Conservation (phyloP, 495 filamentous ascomycete genomes). For the Neurospora sp. region DNA sequence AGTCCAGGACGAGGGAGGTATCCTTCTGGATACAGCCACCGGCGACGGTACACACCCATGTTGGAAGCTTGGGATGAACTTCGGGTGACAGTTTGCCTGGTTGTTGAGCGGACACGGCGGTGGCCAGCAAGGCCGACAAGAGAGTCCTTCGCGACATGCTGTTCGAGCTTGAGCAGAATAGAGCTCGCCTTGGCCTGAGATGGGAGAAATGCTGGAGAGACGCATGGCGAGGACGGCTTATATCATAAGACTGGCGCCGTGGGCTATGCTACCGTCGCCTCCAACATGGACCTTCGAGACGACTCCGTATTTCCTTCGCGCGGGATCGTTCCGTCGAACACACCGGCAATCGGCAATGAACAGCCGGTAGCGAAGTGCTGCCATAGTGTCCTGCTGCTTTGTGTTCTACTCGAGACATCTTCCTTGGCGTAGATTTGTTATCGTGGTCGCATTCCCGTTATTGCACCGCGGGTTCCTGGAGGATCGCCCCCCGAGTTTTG, state of each 20-base stretch:
- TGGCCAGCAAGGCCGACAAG: slow-evolving; percentile 1
- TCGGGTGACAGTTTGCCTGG: slow-evolving; percentile 8
- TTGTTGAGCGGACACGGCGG: slow-evolving; percentile 8
- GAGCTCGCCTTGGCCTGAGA: not conserved
- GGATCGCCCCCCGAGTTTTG: not conserved
- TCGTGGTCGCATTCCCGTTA: not conserved
- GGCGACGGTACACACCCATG: slow-evolving; percentile 39
- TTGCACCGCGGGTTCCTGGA: not conserved
- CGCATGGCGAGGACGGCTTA: not conserved
- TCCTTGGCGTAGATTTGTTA: not conserved
- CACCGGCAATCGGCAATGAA: not conserved
- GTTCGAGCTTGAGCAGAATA: not conserved
- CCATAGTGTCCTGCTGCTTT: not conserved
- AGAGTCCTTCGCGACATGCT: not conserved
- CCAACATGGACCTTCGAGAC: not conserved
- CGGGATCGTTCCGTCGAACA: not conserved
- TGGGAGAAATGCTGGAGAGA: not conserved
- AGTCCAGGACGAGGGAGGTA: slow-evolving; percentile 48
- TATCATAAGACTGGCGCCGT: not conserved
- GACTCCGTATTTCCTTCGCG: not conserved
- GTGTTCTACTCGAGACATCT: not conserved
- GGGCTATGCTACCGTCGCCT: too few species aligned
- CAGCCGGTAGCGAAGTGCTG: not conserved
- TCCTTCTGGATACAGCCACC: slow-evolving; percentile 41
- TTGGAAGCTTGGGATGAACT: slow-evolving; percentile 43